These are phyloP conservation scores for Fusarium annulatum DNA, from an alignment of 2,329 filamentous ascomycete species.

Conservation along the genomic window DNA sequence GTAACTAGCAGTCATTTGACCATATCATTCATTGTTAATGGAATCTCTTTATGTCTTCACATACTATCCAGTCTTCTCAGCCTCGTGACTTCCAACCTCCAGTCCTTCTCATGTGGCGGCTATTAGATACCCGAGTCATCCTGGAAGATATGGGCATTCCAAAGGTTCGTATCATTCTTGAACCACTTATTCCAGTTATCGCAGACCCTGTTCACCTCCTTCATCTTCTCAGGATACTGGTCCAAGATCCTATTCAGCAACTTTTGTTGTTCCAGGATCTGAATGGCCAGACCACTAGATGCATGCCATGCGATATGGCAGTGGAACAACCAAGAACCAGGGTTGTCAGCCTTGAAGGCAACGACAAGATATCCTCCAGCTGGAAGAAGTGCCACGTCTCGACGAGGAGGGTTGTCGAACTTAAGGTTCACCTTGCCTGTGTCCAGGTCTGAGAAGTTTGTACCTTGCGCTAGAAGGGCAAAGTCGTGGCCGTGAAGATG, in stretches of 20 bases:
- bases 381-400: conserved; percentile 19
- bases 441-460: neutral
- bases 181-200: conserved; percentile 27
- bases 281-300: conserved; percentile 14
- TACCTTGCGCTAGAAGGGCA: conserved; percentile 17
- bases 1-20: neutral
- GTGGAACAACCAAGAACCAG: conserved; percentile 24
- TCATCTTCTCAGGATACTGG: conserved; percentile 6
- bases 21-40: neutral
- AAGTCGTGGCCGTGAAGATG: conserved; percentile 30
- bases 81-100: too few relatives aligned
- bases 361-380: conserved; percentile 20
- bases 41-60: neutral
- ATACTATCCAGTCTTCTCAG: neutral
- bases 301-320: conserved; percentile 27
- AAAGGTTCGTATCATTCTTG: neutral
- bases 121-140: conserved; percentile 8
- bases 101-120: neutral
- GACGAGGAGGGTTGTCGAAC: conserved; percentile 21
- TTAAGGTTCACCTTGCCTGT: neutral
- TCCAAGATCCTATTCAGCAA: conserved; percentile 13
- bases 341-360: conserved; percentile 15
- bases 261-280: conserved; percentile 20
- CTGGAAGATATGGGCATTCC: conserved; percentile 11
- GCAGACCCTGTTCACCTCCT: conserved; percentile 19